These are phyloP conservation scores for Globisporangium viniferum DNA, from an alignment of 352 stramenopile genomes.

Conservation along the genomic window DNA sequence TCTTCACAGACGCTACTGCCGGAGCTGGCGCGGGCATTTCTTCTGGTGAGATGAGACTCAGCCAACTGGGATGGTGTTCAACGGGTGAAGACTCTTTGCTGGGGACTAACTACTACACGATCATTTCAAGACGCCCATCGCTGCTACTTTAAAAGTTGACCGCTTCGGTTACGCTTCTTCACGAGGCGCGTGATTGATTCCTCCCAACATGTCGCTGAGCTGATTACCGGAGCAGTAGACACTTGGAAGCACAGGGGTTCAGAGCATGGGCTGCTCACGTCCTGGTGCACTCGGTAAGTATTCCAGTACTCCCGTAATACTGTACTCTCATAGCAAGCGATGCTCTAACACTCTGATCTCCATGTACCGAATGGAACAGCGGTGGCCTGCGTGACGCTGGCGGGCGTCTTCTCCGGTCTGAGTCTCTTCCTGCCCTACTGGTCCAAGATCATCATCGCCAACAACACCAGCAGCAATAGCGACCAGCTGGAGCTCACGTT, in stretches of 20 bases:
- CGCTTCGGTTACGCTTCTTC: no score
- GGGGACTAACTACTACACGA: no score
- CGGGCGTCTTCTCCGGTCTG: constrained; percentile 30
- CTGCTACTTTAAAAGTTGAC: no score
- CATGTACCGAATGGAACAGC: constrained; percentile 17
- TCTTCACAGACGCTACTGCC: constrained; percentile 6
- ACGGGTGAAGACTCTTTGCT: no score
- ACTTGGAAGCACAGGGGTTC: background rate
- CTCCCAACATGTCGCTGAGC: background rate
- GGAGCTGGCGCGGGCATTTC: no score
- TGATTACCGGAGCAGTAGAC: background rate
- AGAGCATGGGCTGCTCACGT: constrained; percentile 47
- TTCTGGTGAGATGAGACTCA: no score
- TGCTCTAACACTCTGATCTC: background rate
- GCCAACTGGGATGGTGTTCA: no score
- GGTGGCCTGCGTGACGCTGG: constrained; percentile 29
- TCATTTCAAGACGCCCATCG: no score
- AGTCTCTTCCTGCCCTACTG: constrained; percentile 56
- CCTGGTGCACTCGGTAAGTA: constrained; percentile 38
- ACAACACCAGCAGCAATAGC: background rate
- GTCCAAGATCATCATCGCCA: constrained; percentile 26
- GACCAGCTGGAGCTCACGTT: constrained; percentile 40
- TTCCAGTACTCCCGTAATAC: no score
- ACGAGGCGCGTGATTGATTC: background rate
- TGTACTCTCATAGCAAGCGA: background rate